These are phyloP conservation scores for Podaxis sp. DNA, from an alignment of 768 basidiomycete genomes.

Conservation along the genomic window DNA sequence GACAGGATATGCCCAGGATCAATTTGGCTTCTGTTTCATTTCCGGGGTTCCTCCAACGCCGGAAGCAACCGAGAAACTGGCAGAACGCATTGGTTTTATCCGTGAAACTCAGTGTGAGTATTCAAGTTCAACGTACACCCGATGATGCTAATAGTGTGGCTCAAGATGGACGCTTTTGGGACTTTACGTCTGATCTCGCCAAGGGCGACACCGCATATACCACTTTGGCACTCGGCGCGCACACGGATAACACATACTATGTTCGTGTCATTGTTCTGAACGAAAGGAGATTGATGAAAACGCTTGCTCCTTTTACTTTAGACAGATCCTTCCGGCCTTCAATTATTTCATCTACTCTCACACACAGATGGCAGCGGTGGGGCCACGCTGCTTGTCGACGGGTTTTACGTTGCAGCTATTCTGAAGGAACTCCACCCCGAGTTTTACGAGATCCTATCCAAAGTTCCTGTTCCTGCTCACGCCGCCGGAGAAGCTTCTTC, in stretches of 20 bases:
- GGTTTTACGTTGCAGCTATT: conserved; percentile 86
- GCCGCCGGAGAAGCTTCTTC: conserved; percentile 76
- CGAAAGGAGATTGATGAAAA: background rate
- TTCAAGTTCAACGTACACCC: background rate
- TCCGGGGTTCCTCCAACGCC: conserved; percentile 76
- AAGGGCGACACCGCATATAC: conserved; percentile 97
- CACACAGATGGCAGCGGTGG: conserved; percentile 83
- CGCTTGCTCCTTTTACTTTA: conserved; percentile 26
- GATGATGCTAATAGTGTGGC: background rate
- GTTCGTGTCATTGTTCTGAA: conserved; percentile 37
- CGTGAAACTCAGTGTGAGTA: conserved; percentile 69
- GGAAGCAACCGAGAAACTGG: conserved; percentile 81
- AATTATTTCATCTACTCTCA: conserved; percentile 91
- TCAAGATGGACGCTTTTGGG: conserved; percentile 93
- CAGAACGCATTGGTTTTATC: conserved; percentile 79
- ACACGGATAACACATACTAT: conserved; percentile 70
- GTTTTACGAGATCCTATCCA: conserved; percentile 67
- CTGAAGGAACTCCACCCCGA: conserved; percentile 72
- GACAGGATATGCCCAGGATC: conserved; percentile 49
- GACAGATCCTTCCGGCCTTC: conserved; percentile 95
- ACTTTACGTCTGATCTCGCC: conserved; percentile 88
- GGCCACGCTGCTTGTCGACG: conserved; percentile 90
- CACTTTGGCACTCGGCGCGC: conserved; percentile 80
- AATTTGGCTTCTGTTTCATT: conserved; percentile 88
- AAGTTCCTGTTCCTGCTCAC: conserved; percentile 73